Evolutionary conservation across 1,284 basidiomycete species (phyloP).

Genomic region (Ustilago trichophora): DNA sequence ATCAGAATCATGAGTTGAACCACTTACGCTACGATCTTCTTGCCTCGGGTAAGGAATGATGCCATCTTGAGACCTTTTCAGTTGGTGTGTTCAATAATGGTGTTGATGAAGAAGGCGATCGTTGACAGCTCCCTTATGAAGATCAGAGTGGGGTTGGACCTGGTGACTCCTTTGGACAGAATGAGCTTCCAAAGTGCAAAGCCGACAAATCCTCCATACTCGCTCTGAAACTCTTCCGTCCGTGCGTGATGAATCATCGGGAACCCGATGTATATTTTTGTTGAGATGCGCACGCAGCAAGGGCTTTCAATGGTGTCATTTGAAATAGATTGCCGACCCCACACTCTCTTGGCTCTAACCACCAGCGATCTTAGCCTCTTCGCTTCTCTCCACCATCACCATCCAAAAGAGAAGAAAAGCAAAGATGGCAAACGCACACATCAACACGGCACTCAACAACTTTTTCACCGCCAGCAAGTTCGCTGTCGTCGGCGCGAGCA

Average conservation of each 20-base stretch:
- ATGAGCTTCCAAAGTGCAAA: slow-evolving; percentile 9
- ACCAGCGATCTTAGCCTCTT: not conserved
- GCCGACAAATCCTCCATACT: slow-evolving; percentile 23
- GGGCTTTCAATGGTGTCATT: slow-evolving; percentile 7
- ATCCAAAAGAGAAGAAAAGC: not conserved
- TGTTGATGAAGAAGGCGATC: not conserved
- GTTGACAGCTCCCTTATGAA: not conserved
- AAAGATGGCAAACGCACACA: slow-evolving; percentile 34
- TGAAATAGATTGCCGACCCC: slow-evolving; percentile 17
- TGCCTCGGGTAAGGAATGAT: slow-evolving; percentile 40
- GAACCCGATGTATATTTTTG: slow-evolving; percentile 7
- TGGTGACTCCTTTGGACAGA: not conserved
- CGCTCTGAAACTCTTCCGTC: not conserved
- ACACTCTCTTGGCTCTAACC: not conserved
- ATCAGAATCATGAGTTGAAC: too few relatives aligned
- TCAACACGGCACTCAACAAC: slow-evolving; percentile 32
- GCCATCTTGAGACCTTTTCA: slow-evolving; percentile 14
- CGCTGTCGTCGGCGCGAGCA: slow-evolving; percentile 60
- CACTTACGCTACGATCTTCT: slow-evolving; percentile 53
- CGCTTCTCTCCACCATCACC: slow-evolving; percentile 5
- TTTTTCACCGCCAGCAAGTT: slow-evolving; percentile 56
- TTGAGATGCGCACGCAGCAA: slow-evolving; percentile 19
- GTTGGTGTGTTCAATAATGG: not conserved
- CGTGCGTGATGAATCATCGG: slow-evolving; percentile 8
- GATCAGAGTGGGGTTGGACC: slow-evolving; percentile 6